Conservation (phyloP, 192 early-diverging fungal genomes). For the Backusella mclennaniae region DNA sequence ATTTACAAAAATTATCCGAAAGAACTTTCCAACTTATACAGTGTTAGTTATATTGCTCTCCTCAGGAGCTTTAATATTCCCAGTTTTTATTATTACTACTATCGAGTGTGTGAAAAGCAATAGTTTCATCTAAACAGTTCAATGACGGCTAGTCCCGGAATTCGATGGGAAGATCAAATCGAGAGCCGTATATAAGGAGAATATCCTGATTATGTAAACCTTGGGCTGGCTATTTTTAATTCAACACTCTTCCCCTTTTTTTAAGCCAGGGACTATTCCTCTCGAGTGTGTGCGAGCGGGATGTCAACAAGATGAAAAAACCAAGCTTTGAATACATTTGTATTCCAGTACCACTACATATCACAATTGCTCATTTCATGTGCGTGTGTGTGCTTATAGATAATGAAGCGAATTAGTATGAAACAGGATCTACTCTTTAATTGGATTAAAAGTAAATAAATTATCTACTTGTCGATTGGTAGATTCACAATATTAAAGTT, state of each 20-base stretch:
- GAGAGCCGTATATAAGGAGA: background rate
- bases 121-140: background rate
- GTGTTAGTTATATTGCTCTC: background rate
- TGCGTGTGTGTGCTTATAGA: background rate
- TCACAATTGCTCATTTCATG: background rate
- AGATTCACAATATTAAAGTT: background rate
- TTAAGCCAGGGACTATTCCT: background rate
- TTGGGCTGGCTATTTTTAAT: too few species aligned
- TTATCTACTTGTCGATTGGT: background rate
- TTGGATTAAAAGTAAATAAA: background rate
- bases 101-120: background rate
- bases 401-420: background rate
- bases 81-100: background rate
- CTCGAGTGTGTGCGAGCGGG: background rate
- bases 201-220: background rate
- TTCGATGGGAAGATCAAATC: background rate
- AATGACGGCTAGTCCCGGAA: background rate
- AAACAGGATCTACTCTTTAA: background rate
- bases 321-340: background rate
- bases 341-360: background rate
- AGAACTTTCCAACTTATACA: background rate
- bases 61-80: background rate
- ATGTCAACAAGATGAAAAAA: background rate
- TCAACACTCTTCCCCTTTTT: background rate
- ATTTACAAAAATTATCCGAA: background rate